phyloP scores from a whole-genome alignment of 2,329 filamentous ascomycete genomes.

The Cladosporium oxysporum region DNA sequence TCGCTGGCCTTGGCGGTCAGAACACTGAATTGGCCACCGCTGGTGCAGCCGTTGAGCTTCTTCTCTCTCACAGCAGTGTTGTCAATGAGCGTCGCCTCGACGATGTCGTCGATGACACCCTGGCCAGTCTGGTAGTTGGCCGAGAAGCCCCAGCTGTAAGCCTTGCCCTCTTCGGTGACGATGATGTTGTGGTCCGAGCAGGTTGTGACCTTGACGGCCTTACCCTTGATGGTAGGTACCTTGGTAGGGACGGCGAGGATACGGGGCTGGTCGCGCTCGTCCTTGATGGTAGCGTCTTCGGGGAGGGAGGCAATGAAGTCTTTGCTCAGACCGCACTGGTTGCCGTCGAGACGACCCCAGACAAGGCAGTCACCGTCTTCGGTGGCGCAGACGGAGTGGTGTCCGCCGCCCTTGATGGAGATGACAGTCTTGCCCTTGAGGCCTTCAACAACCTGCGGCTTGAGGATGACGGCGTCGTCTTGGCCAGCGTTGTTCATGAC shows the following conservation, averaged over 20 bases:
- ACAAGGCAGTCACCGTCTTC: slow-evolving; percentile 56
- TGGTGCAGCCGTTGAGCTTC: slow-evolving; percentile 74
- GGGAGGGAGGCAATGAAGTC: slow-evolving; percentile 55
- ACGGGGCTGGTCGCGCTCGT: slow-evolving; percentile 63
- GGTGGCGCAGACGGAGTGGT: slow-evolving; percentile 69
- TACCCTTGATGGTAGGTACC: slow-evolving; percentile 57
- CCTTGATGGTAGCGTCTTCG: slow-evolving; percentile 62
- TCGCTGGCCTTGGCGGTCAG: slow-evolving; percentile 29
- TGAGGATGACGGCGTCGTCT: slow-evolving; percentile 70
- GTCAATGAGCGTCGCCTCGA: slow-evolving; percentile 75
- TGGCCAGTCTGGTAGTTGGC: slow-evolving; percentile 79
- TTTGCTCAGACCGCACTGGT: slow-evolving; percentile 51
- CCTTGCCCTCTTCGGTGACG: slow-evolving; percentile 67
- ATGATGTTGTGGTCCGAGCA: slow-evolving; percentile 74
- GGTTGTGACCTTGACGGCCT: slow-evolving; percentile 48
- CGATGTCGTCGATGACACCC: slow-evolving; percentile 76
- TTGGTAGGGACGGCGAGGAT: slow-evolving; percentile 69
- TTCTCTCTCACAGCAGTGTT: slow-evolving; percentile 79
- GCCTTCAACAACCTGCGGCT: slow-evolving; percentile 66
- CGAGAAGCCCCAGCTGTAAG: slow-evolving; percentile 79
- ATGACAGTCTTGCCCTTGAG: slow-evolving; percentile 66
- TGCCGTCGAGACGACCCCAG: slow-evolving; percentile 63
- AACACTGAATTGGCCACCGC: slow-evolving; percentile 82
- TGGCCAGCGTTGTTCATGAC: slow-evolving; percentile 64
- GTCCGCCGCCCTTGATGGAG: slow-evolving; percentile 69